phyloP scores from a whole-genome alignment of 805 yeast genomes.

The Ogataea thermomethanolica region DNA sequence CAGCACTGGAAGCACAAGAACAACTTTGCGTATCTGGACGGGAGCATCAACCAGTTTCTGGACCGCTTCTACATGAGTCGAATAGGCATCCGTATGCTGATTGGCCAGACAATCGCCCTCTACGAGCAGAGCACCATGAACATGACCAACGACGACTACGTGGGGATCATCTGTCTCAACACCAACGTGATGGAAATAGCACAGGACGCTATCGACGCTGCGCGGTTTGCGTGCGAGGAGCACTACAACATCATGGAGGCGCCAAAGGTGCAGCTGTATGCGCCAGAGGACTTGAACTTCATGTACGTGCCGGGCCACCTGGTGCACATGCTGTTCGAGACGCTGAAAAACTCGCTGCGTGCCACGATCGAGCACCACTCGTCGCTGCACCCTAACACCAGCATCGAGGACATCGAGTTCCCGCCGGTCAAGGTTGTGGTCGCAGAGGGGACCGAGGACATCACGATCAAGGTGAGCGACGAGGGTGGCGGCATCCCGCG shows the following conservation, averaged over 20 bases:
- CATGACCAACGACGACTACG: conserved; percentile 62
- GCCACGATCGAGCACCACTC: conserved; percentile 85
- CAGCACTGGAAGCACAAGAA: conserved; percentile 76
- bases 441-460: conserved; percentile 86
- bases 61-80: conserved; percentile 88
- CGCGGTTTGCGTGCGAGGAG: conserved; percentile 86
- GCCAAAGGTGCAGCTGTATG: conserved; percentile 75
- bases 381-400: conserved; percentile 46
- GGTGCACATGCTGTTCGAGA: conserved; percentile 87
- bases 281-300: conserved; percentile 71
- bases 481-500: conserved; percentile 95
- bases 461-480: conserved; percentile 84
- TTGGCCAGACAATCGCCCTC: conserved; percentile 90
- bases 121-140: conserved; percentile 28
- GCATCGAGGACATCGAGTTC: conserved; percentile 61
- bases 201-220: conserved; percentile 85
- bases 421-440: conserved; percentile 86
- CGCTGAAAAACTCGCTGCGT: conserved; percentile 78
- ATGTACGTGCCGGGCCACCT: conserved; percentile 94
- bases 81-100: conserved; percentile 88
- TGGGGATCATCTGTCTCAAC: conserved; percentile 83
- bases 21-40: conserved; percentile 49
- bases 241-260: conserved; percentile 85
- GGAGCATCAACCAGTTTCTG: conserved; percentile 73
- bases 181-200: conserved; percentile 83